phyloP scores from a whole-genome alignment of 192 early-diverging fungal genomes.

The Backusella mclennaniae region DNA sequence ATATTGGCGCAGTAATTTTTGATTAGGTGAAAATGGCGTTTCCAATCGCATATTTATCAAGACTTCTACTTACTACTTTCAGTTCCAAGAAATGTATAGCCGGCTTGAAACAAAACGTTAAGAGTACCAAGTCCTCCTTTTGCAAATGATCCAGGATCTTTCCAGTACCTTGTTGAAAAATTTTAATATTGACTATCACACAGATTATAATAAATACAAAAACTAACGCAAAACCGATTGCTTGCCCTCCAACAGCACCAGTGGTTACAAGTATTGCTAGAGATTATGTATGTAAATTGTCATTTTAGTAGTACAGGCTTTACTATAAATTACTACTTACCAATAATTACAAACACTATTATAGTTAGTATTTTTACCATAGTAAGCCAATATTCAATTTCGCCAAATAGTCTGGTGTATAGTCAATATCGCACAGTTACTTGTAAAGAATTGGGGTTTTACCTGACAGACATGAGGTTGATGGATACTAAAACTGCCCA shows the following conservation, averaged over 20 bases:
- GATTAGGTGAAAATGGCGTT: too few species aligned
- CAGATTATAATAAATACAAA: neutral
- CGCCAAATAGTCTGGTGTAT: constrained; percentile 60
- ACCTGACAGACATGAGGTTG: neutral
- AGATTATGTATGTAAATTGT: neutral
- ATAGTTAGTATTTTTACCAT: constrained; percentile 83
- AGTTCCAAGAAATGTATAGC: constrained; percentile 82
- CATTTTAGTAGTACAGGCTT: neutral
- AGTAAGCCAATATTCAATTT: constrained; percentile 82
- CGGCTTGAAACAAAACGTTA: constrained; percentile 69
- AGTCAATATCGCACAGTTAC: constrained; percentile 26
- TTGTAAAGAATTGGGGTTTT: neutral
- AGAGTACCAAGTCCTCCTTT: constrained; percentile 60
- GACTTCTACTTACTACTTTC: constrained; percentile 66
- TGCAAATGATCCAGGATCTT: constrained; percentile 52
- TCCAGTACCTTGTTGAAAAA: neutral
- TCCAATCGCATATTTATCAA: neutral
- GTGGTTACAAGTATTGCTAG: constrained; percentile 64
- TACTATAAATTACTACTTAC: constrained; percentile 39
- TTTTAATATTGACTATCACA: neutral
- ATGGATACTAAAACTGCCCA: neutral
- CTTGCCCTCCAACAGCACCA: constrained; percentile 49
- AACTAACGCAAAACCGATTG: constrained; percentile 16
- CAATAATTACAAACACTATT: constrained; percentile 78
- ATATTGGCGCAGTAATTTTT: neutral